Conservation (phyloP, 73 alveolate species). For the Tetrahymena thermophila region DNA sequence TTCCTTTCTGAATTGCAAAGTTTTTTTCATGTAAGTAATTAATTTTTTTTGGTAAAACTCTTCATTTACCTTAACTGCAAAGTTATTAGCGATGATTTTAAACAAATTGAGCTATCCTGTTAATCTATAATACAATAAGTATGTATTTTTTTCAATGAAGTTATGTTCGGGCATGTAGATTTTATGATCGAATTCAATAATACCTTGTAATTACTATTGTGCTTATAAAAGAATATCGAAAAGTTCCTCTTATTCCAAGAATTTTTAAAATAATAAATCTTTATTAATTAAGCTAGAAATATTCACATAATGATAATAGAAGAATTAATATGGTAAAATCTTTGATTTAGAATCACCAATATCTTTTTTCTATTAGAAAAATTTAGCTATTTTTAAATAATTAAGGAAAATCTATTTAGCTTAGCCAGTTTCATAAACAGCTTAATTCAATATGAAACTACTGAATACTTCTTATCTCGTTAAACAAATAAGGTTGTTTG, state of each 20-base stretch:
- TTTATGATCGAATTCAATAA: neutral
- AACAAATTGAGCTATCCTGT: neutral
- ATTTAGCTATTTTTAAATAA: neutral
- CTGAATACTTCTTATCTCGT: neutral
- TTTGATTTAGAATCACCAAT: neutral
- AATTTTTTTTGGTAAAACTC: neutral
- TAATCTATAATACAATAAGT: neutral
- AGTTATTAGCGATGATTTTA: neutral
- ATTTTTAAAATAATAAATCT: neutral
- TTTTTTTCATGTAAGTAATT: neutral
- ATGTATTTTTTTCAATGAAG: neutral
- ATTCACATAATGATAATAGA: neutral
- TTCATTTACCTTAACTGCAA: neutral
- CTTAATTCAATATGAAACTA: neutral
- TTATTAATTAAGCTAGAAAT: neutral
- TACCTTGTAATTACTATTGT: neutral
- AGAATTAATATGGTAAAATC: neutral
- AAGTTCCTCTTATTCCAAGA: neutral
- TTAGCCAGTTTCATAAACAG: neutral
- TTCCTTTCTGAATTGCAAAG: neutral
- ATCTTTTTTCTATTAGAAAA: neutral
- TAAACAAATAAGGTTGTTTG: neutral
- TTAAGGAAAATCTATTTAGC: neutral
- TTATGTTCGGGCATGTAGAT: neutral
- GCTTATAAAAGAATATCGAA: neutral